Evolutionary conservation across 345 rosid species (phyloP).

Genomic region (Heritiera littoralis): DNA sequence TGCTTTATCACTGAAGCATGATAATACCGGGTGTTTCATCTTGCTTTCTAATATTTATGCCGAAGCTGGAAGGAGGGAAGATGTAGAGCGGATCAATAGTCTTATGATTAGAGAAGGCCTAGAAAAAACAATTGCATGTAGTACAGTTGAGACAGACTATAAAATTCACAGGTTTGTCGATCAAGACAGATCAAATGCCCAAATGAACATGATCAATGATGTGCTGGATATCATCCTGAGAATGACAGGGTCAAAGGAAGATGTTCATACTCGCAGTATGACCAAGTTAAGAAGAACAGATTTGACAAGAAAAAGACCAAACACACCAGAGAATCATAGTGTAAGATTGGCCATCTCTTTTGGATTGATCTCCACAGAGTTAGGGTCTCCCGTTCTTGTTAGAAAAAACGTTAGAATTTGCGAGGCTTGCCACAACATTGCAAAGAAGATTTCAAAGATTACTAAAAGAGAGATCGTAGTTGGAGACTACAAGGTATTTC

Average conservation of each 20-base stretch:
- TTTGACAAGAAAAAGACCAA: slow-evolving; percentile 33
- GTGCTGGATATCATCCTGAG: slow-evolving; percentile 48
- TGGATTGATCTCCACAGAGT: slow-evolving; percentile 59
- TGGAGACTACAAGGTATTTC: slow-evolving; percentile 56
- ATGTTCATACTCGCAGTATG: slow-evolving; percentile 29
- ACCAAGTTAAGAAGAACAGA: slow-evolving; percentile 43
- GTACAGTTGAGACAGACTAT: slow-evolving; percentile 43
- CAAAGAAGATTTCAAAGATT: slow-evolving; percentile 50
- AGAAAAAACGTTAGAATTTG: slow-evolving; percentile 72
- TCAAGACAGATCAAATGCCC: slow-evolving; percentile 45
- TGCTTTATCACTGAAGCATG: slow-evolving; percentile 47
- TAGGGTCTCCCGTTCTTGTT: slow-evolving; percentile 48
- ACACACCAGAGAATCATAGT: slow-evolving; percentile 50
- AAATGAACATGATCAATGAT: slow-evolving; percentile 39
- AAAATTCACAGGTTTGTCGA: slow-evolving; percentile 48
- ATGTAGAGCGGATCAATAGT: slow-evolving; percentile 50
- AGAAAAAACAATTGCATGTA: slow-evolving; percentile 42
- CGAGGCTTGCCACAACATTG: slow-evolving; percentile 56
- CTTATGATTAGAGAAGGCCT: slow-evolving; percentile 60
- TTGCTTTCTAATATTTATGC: slow-evolving; percentile 74
- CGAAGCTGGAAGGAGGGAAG: slow-evolving; percentile 75
- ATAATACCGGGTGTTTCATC: slow-evolving; percentile 75
- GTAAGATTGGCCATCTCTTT: slow-evolving; percentile 58
- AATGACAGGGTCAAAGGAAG: slow-evolving; percentile 49
- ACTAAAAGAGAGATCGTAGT: slow-evolving; percentile 58